Evolutionary conservation across 768 basidiomycete species (phyloP).

Genomic region (Ephemerocybe angulata): DNA sequence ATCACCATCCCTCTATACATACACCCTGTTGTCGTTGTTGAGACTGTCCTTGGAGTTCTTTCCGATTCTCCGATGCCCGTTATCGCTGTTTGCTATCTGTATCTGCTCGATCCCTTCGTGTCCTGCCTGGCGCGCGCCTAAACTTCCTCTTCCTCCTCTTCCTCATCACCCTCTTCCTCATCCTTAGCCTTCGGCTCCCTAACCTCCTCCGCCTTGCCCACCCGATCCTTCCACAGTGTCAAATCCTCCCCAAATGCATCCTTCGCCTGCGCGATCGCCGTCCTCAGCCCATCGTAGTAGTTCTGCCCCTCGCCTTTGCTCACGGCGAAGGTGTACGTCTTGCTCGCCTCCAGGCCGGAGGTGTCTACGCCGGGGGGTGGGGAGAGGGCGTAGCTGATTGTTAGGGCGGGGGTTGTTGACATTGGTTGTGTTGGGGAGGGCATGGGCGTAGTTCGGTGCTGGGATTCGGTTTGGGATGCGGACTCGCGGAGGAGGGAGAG

Average conservation of each 20-base stretch:
- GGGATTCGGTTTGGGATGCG: too few species aligned
- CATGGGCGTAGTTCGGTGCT: conserved; percentile 14
- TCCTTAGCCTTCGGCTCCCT: conserved; percentile 52
- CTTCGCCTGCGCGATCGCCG: conserved; percentile 49
- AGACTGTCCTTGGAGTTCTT: too few species aligned
- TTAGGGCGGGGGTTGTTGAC: conserved; percentile 18
- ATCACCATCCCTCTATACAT: not conserved
- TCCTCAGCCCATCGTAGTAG: conserved; percentile 51
- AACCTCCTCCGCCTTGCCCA: conserved; percentile 58
- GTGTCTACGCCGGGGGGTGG: conserved; percentile 32
- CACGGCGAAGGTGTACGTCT: conserved; percentile 18
- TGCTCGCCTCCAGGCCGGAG: conserved; percentile 16
- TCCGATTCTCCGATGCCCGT: too few species aligned
- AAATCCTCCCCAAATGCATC: conserved; percentile 60
- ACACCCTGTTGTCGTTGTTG: too few species aligned
- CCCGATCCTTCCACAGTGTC: conserved; percentile 71
- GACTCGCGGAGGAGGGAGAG: too few species aligned
- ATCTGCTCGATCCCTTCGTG: not conserved
- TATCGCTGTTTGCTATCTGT: too few species aligned
- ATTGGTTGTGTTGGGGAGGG: conserved; percentile 16
- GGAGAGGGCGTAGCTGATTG: conserved; percentile 41
- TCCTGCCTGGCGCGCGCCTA: not conserved
- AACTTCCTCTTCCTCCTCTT: conserved; percentile 20
- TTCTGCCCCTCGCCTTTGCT: conserved; percentile 19
- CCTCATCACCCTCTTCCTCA: conserved; percentile 44